These are phyloP conservation scores for Erigeron canadensis DNA, from an alignment of 129 eudicot genomes.

Conservation along the genomic window DNA sequence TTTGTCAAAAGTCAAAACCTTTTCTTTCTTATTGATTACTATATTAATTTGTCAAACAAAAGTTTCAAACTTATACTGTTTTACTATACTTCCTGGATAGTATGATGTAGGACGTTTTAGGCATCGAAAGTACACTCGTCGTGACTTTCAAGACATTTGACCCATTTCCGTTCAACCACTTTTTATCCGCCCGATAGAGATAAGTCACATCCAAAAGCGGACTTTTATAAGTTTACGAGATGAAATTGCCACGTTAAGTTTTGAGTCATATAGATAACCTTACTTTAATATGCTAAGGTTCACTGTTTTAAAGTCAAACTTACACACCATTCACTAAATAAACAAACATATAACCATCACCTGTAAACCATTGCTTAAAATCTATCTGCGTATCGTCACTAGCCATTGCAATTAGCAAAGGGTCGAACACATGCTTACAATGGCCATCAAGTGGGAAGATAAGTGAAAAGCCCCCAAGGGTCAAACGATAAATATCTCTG, in stretches of 20 bases:
- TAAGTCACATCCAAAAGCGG: background rate
- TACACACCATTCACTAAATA: background rate
- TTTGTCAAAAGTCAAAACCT: background rate
- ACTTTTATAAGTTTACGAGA: background rate
- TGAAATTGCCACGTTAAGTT: background rate
- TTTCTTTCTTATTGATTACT: background rate
- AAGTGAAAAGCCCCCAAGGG: constrained; percentile 84
- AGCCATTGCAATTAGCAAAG: background rate
- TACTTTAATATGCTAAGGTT: background rate
- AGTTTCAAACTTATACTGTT: background rate
- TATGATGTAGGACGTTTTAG: background rate
- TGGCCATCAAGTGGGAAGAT: constrained; percentile 52
- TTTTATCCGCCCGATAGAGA: too few species aligned
- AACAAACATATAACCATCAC: constrained; percentile 27
- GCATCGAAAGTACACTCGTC: too few species aligned
- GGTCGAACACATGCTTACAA: constrained; percentile 22
- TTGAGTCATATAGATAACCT: background rate
- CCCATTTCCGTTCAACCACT: too few species aligned
- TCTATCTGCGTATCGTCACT: constrained; percentile 68
- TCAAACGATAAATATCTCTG: constrained; percentile 81
- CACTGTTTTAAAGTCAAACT: too few species aligned
- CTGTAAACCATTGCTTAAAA: constrained; percentile 75
- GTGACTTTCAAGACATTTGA: too few species aligned
- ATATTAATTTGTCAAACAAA: background rate
- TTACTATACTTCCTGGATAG: background rate